phyloP scores from a whole-genome alignment of 768 basidiomycete species.

The Lactarius evosmus region DNA sequence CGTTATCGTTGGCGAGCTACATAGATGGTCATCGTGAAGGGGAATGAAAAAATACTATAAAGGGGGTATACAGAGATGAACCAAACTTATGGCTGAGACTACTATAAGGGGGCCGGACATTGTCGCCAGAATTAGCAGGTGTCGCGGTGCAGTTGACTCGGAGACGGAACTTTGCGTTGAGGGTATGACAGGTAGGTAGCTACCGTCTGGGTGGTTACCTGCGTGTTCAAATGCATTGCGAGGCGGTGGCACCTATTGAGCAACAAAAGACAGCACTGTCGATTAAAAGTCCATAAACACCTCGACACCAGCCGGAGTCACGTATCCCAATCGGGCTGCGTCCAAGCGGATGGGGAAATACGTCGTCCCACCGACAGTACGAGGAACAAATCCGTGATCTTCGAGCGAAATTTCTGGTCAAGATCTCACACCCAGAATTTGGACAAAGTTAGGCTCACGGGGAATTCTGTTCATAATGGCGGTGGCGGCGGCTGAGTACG shows the following conservation, averaged over 20 bases:
- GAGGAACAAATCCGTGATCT: slow-evolving; percentile 11
- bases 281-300: slow-evolving; percentile 8
- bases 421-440: no score
- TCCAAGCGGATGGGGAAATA: slow-evolving; percentile 23
- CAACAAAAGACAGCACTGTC: not conserved
- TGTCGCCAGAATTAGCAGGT: not conserved
- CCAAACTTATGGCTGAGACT: not conserved
- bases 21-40: not conserved
- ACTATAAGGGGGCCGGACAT: not conserved
- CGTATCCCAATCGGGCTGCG: slow-evolving; percentile 7
- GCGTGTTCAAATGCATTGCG: not conserved
- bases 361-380: slow-evolving; percentile 18
- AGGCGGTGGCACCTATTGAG: not conserved
- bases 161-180: not conserved
- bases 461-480: not conserved
- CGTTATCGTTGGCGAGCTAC: not conserved
- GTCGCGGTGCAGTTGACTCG: not conserved
- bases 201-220: not conserved
- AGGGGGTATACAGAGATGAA: not conserved
- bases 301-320: slow-evolving; percentile 18
- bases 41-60: not conserved
- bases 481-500: not conserved
- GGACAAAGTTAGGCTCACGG: slow-evolving; percentile 2
- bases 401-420: not conserved
- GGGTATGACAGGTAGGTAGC: not conserved